These are phyloP conservation scores for Pseudisothecium myosuroides DNA, from an alignment of 225 moss, liverwort and hornwort species.

Conservation along the genomic window DNA sequence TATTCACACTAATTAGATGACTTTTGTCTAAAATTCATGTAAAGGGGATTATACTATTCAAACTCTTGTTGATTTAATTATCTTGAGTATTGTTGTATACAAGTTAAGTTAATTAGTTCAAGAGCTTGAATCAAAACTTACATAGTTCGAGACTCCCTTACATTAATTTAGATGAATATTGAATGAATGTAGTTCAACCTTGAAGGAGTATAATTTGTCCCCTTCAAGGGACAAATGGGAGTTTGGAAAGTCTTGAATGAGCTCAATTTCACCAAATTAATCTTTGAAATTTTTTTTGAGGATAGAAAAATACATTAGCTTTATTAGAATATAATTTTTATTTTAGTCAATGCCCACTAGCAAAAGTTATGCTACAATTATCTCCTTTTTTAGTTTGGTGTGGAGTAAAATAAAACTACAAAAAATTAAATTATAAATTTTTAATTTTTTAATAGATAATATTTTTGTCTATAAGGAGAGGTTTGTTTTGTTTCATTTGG, in stretches of 20 bases:
- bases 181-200: background rate
- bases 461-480: background rate
- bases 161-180: background rate
- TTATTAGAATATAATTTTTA: no score
- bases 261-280: accelerated
- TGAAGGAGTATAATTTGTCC: accelerated
- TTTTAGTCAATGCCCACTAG: accelerated
- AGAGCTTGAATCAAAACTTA: background rate
- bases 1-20: background rate
- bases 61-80: background rate
- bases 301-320: no score
- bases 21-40: accelerated
- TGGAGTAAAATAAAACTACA: accelerated
- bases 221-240: accelerated
- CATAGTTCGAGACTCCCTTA: background rate
- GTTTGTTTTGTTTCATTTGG: background rate
- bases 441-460: no score
- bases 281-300: background rate
- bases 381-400: accelerated
- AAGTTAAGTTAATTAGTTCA: background rate
- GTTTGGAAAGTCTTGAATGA: accelerated
- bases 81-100: background rate
- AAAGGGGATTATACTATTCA: background rate
- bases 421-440: background rate
- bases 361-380: no score